phyloP scores from a whole-genome alignment of 2,329 filamentous ascomycete genomes.

The Capronia americana region DNA sequence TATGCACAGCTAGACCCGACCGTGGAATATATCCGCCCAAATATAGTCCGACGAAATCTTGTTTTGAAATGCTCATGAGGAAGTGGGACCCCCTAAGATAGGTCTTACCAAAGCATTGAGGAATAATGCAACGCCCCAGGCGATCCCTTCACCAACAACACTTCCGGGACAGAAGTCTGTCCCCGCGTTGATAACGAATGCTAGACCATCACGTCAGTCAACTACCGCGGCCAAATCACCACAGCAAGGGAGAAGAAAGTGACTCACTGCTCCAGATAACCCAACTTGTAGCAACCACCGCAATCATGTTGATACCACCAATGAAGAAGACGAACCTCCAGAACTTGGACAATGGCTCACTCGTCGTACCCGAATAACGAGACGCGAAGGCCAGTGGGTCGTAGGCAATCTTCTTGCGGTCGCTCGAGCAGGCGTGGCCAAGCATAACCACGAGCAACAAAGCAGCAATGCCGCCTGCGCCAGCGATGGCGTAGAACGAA shows the following conservation, averaged over 20 bases:
- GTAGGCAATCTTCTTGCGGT: constrained; percentile 1
- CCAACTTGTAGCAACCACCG: constrained; percentile 6
- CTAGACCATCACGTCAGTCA: not conserved
- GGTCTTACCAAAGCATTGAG: constrained; percentile 9
- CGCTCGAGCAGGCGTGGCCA: constrained; percentile 9
- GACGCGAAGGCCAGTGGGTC: not conserved
- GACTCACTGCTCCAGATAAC: constrained; percentile 17
- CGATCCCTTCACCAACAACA: constrained; percentile 10
- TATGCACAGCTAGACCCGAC: not conserved
- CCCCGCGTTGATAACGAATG: constrained; percentile 10
- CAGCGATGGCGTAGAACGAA: constrained; percentile 15
- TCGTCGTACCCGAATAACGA: not conserved
- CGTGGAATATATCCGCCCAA: not conserved
- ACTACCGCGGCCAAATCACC: not conserved
- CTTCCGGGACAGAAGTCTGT: constrained; percentile 16
- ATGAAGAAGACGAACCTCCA: constrained; percentile 11
- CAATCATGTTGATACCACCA: constrained; percentile 11
- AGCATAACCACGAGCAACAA: constrained; percentile 9
- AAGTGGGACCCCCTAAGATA: constrained; percentile 1
- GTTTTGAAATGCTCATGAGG: not conserved
- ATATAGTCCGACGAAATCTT: not conserved
- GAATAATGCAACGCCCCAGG: constrained; percentile 14
- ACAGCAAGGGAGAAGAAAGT: not conserved
- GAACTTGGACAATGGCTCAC: constrained; percentile 3
- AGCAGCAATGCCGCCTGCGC: not conserved